Evolutionary conservation across 225 moss, liverwort and hornwort genomes (phyloP).

Genomic region (Lunularia cruciata): DNA sequence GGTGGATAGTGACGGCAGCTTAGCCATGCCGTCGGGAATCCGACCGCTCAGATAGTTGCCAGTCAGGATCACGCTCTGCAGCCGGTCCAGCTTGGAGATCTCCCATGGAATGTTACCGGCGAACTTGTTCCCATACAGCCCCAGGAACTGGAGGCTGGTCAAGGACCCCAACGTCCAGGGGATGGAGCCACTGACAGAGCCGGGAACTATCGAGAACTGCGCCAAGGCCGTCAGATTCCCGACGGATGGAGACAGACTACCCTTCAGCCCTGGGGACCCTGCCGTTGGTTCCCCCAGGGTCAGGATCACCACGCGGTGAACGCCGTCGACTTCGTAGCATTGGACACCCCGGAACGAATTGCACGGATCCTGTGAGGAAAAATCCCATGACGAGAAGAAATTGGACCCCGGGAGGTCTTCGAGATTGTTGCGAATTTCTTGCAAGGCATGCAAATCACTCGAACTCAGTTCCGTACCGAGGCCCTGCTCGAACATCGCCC

Average conservation of each 20-base stretch:
- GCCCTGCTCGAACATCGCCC: not conserved
- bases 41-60: slow-evolving; percentile 33
- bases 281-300: slow-evolving; percentile 37
- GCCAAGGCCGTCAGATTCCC: slow-evolving; percentile 41
- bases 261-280: slow-evolving; percentile 29
- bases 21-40: slow-evolving; percentile 28
- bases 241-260: slow-evolving; percentile 34
- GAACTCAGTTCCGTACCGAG: slow-evolving; percentile 20
- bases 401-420: slow-evolving; percentile 38
- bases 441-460: slow-evolving; percentile 33
- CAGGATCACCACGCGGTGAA: slow-evolving; percentile 31
- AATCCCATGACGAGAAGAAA: slow-evolving; percentile 48
- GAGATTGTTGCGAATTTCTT: slow-evolving; percentile 36
- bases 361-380: slow-evolving; percentile 34
- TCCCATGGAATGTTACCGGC: slow-evolving; percentile 34
- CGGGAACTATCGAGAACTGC: slow-evolving; percentile 43
- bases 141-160: slow-evolving; percentile 41
- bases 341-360: slow-evolving; percentile 40
- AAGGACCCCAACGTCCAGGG: slow-evolving; percentile 34
- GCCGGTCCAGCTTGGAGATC: slow-evolving; percentile 23
- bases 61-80: slow-evolving; percentile 40
- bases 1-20: slow-evolving; percentile 28
- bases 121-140: slow-evolving; percentile 36
- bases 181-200: slow-evolving; percentile 37
- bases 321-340: slow-evolving; percentile 28